These are phyloP conservation scores for Fusarium drepaniforme DNA, from an alignment of 2,329 filamentous ascomycete genomes.

Conservation along the genomic window DNA sequence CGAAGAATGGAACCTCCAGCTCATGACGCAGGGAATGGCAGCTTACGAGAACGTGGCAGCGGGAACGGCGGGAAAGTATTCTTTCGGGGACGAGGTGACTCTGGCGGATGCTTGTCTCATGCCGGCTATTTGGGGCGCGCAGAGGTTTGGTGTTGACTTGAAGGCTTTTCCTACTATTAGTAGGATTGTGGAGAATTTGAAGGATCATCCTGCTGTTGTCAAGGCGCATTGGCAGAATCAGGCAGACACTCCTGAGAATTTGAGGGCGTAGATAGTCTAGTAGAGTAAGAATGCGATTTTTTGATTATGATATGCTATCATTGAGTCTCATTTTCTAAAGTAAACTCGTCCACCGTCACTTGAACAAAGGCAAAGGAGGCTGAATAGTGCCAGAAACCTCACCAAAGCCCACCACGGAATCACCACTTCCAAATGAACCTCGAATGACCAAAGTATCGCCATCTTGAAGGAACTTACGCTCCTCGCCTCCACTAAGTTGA, in stretches of 20 bases:
- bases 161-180: slow-evolving; percentile 59
- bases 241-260: slow-evolving; percentile 58
- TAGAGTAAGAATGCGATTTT: not conserved
- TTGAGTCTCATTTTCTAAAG: not conserved
- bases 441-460: slow-evolving; percentile 77
- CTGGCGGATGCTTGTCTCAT: slow-evolving; percentile 70
- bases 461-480: slow-evolving; percentile 79
- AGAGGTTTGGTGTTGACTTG: slow-evolving; percentile 67
- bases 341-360: slow-evolving; percentile 4
- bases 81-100: slow-evolving; percentile 66
- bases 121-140: slow-evolving; percentile 69
- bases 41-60: slow-evolving; percentile 65
- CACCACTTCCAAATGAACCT: slow-evolving; percentile 75
- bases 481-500: slow-evolving; percentile 71
- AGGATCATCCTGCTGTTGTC: slow-evolving; percentile 62
- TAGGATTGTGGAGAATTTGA: slow-evolving; percentile 59
- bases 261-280: slow-evolving; percentile 30
- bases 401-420: slow-evolving; percentile 81
- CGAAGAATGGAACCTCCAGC: slow-evolving; percentile 62
- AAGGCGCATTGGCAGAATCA: slow-evolving; percentile 67
- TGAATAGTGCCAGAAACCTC: slow-evolving; percentile 75
- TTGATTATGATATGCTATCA: not conserved
- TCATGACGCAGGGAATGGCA: slow-evolving; percentile 64
- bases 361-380: slow-evolving; percentile 48
- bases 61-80: slow-evolving; percentile 61